phyloP scores from a whole-genome alignment of 2,329 filamentous ascomycete species.

The Ceratocystis alfenasii region DNA sequence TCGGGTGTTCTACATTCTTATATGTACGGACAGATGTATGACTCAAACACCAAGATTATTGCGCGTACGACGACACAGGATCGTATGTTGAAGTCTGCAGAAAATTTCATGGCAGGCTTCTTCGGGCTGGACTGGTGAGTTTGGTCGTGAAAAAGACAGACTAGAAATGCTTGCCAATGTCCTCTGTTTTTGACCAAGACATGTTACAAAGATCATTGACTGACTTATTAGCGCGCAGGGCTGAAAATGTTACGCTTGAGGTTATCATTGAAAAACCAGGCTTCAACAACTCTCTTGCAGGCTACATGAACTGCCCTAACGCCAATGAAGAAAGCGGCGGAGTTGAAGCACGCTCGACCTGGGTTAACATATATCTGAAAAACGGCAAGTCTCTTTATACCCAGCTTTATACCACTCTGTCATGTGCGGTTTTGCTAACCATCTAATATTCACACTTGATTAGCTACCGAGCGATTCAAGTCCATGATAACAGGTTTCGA shows the following conservation, averaged over 20 bases:
- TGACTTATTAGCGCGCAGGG: slow-evolving; percentile 32
- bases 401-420: neutral
- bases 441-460: neutral
- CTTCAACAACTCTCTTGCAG: slow-evolving; percentile 61
- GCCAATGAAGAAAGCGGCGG: slow-evolving; percentile 40
- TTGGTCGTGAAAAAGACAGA: neutral
- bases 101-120: slow-evolving; percentile 69
- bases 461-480: slow-evolving; percentile 48
- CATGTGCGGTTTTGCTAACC: neutral
- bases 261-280: slow-evolving; percentile 52
- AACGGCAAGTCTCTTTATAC: slow-evolving; percentile 34
- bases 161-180: neutral
- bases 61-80: slow-evolving; percentile 65
- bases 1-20: slow-evolving; percentile 58
- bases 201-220: neutral
- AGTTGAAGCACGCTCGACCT: slow-evolving; percentile 43
- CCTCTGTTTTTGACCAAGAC: neutral
- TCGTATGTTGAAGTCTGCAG: slow-evolving; percentile 63
- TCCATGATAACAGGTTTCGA: slow-evolving; percentile 44
- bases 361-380: slow-evolving; percentile 52
- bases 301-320: slow-evolving; percentile 56
- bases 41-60: slow-evolving; percentile 60
- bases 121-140: slow-evolving; percentile 57
- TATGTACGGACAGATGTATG: slow-evolving; percentile 59
- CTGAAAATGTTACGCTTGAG: slow-evolving; percentile 59